These are phyloP conservation scores for Tetrapisispora namnaoensis DNA, from an alignment of 805 yeast species.

Conservation along the genomic window DNA sequence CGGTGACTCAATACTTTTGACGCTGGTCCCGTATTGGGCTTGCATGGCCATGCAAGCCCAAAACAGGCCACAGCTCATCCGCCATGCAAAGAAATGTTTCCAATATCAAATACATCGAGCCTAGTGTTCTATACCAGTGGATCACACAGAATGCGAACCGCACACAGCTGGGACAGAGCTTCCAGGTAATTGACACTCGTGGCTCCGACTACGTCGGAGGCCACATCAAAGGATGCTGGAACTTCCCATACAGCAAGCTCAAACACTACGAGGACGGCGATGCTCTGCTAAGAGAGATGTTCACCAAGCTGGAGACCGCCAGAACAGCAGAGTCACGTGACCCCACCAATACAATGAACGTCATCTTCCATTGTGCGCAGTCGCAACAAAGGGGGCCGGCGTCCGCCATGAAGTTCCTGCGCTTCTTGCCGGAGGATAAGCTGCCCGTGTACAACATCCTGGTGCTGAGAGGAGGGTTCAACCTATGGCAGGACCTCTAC, in stretches of 20 bases:
- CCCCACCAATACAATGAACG: constrained; percentile 13
- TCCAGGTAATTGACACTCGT: constrained; percentile 66
- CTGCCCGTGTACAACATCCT: constrained; percentile 41
- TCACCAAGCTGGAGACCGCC: constrained; percentile 32
- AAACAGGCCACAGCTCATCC: no score
- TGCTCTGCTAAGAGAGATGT: constrained; percentile 46
- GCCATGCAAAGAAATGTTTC: constrained; percentile 3
- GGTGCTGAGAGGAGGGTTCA: constrained; percentile 79
- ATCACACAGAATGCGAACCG: constrained; percentile 14
- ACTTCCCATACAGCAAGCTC: constrained; percentile 19
- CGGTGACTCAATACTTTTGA: constrained; percentile 23
- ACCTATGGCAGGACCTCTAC: constrained; percentile 67
- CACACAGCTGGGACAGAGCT: constrained; percentile 12
- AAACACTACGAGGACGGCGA: constrained; percentile 38
- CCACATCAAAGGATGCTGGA: constrained; percentile 19
- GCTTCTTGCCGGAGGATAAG: constrained; percentile 23
- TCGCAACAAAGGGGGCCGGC: constrained; percentile 91
- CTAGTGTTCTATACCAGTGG: constrained; percentile 20
- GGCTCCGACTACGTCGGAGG: constrained; percentile 76
- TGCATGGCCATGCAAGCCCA: no score
- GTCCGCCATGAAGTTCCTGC: constrained; percentile 53
- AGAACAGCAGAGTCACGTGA: constrained; percentile 6
- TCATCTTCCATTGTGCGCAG: constrained; percentile 81
- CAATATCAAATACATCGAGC: constrained; percentile 19
- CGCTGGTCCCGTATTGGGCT: constrained; percentile 6